phyloP scores from a whole-genome alignment of 371 early-diverging fungal species.

The Coemansia sp. region DNA sequence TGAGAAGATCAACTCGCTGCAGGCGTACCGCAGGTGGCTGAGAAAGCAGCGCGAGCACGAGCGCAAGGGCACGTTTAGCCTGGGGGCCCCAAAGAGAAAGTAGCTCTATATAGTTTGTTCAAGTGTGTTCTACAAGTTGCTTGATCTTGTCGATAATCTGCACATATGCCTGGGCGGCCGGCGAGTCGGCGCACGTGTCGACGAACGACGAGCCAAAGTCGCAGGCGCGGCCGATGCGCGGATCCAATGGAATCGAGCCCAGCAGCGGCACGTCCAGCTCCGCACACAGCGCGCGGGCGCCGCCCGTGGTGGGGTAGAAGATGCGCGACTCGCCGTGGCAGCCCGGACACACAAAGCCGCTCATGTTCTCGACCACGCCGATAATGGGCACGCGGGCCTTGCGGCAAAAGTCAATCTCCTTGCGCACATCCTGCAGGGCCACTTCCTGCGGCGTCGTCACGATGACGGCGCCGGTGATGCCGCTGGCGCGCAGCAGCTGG shows the following conservation, averaged over 20 bases:
- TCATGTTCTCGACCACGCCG: conserved; percentile 99
- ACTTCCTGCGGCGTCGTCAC: conserved; percentile 99
- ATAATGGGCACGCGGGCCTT: conserved; percentile 88
- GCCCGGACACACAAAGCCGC: conserved; percentile 93
- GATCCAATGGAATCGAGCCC: conserved; percentile 91
- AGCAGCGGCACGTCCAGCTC: conserved; percentile 76
- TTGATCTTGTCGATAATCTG: conserved; percentile 59
- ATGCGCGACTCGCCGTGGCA: conserved; percentile 81
- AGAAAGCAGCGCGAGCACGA: conserved; percentile 83
- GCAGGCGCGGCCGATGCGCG: conserved; percentile 81
- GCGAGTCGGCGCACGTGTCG: conserved; percentile 84
- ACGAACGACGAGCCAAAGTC: conserved; percentile 86
- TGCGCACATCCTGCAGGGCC: conserved; percentile 93
- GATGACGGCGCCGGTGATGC: conserved; percentile 88
- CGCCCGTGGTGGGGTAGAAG: conserved; percentile 92
- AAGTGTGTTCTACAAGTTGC: conserved; percentile 7
- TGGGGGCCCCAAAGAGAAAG: conserved; percentile 47
- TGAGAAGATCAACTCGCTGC: conserved; percentile 82
- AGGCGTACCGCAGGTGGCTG: conserved; percentile 85
- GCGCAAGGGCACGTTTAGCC: conserved; percentile 67
- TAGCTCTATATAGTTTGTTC: too few relatives aligned
- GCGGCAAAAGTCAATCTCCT: conserved; percentile 94
- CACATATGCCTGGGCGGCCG: conserved; percentile 76
- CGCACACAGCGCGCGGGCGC: conserved; percentile 75
- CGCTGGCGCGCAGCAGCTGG: conserved; percentile 73